These are phyloP conservation scores for Candida ficus DNA, from an alignment of 805 yeast species.

Conservation along the genomic window DNA sequence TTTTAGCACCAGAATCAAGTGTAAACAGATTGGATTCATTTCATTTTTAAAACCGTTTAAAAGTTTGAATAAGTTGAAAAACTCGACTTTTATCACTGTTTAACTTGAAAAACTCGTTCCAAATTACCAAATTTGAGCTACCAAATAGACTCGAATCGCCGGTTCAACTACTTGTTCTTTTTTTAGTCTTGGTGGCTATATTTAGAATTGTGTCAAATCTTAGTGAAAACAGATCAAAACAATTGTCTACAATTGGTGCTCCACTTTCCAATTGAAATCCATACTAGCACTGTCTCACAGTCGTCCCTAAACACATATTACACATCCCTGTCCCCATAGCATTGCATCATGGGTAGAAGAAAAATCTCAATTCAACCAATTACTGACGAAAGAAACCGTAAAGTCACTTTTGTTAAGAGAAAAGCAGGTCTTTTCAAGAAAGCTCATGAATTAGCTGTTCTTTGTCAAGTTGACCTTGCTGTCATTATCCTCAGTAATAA, in stretches of 20 bases:
- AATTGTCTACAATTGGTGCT: no score
- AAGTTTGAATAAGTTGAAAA: no score
- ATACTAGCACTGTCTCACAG: no score
- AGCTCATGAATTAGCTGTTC: conserved; percentile 61
- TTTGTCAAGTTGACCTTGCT: conserved; percentile 91
- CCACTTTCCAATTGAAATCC: no score
- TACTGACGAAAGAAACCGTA: conserved; percentile 79
- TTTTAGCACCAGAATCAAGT: no score
- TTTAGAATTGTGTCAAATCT: conserved; percentile 12
- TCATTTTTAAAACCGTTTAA: no score
- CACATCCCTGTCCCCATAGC: neutral
- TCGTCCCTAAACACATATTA: no score
- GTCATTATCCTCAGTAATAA: conserved; percentile 82
- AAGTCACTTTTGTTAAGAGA: conserved; percentile 86
- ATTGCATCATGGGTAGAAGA: conserved; percentile 82
- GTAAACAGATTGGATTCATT: no score
- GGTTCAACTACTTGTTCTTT: conserved; percentile 4
- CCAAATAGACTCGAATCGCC: no score
- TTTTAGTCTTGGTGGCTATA: conserved; percentile 6
- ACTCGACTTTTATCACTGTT: no score
- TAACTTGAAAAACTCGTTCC: no score
- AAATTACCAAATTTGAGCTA: no score
- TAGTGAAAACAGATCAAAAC: neutral
- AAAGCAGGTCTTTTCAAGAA: conserved; percentile 88
- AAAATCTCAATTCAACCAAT: conserved; percentile 92